Conservation (phyloP, 225 moss, liverwort and hornwort genomes). For the Ulota crispa region DNA sequence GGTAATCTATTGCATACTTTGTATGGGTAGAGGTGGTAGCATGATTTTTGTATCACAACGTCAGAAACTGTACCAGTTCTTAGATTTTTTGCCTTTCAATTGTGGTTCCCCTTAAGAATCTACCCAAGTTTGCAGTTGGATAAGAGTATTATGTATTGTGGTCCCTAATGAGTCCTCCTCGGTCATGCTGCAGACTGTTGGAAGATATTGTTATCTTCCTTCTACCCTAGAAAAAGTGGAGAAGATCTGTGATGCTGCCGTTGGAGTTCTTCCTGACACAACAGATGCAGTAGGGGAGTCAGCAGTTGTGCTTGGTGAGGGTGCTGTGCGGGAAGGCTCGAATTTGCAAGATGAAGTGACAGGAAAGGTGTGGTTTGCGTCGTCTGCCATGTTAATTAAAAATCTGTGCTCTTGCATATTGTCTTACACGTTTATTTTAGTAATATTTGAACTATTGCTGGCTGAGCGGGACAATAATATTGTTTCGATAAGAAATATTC, state of each 20-base stretch:
- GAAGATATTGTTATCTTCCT: slow-evolving; percentile 52
- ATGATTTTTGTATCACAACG: slow-evolving; percentile 5
- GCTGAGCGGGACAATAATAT: not conserved
- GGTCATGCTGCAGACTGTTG: slow-evolving; percentile 48
- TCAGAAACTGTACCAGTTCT: not conserved
- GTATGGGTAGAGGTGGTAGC: not conserved
- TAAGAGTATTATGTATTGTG: slow-evolving; percentile 12
- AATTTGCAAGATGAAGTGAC: slow-evolving; percentile 28
- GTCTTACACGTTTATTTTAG: not conserved
- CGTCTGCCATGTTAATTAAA: slow-evolving; percentile 11
- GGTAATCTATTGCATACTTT: not conserved
- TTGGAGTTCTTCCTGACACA: slow-evolving; percentile 31
- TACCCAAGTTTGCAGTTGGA: slow-evolving; percentile 9
- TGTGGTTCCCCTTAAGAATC: not conserved
- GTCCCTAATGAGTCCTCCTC: slow-evolving; percentile 23
- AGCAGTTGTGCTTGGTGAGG: slow-evolving; percentile 37
- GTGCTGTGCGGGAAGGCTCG: slow-evolving; percentile 24
- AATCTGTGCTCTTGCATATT: slow-evolving; percentile 13
- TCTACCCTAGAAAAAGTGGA: slow-evolving; percentile 54
- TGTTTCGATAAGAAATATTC: slow-evolving; percentile 2
- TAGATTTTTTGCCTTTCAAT: not conserved
- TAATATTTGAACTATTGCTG: slow-evolving; percentile 7
- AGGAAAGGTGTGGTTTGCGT: slow-evolving; percentile 40
- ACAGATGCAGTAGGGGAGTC: slow-evolving; percentile 36
- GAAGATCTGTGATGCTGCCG: slow-evolving; percentile 35